Percentiles rank a stretch among this genome's conserved stretches.
phyloP scores from a whole-genome alignment of 441 rosid genomes.

The Aquilaria agallochum region DNA sequence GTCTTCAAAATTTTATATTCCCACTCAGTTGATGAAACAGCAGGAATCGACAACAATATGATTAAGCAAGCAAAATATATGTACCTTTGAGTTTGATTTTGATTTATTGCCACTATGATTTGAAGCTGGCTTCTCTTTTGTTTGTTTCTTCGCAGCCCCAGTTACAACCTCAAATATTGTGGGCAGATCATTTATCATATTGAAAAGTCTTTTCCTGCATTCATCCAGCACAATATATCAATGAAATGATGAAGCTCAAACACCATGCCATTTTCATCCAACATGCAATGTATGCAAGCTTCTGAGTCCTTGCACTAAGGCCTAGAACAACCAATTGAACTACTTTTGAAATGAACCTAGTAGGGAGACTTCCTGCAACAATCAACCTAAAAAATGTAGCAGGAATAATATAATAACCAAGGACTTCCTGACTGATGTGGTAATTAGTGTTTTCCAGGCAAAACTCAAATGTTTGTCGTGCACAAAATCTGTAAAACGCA shows the following conservation, averaged over 20 bases:
- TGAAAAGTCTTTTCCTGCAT: conserved; percentile 63
- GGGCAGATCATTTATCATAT: conserved; percentile 67
- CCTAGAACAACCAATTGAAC: neutral
- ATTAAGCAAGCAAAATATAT: conserved; percentile 3
- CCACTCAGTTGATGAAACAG: neutral
- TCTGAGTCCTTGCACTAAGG: neutral
- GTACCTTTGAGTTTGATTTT: conserved; percentile 54
- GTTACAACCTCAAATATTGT: conserved; percentile 59
- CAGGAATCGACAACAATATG: neutral
- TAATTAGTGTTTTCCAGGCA: too few relatives aligned
- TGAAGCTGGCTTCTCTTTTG: conserved; percentile 41
- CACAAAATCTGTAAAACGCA: too few relatives aligned
- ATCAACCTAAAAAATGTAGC: too few relatives aligned
- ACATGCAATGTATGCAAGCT: neutral
- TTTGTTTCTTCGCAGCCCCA: conserved; percentile 43
- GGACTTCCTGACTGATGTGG: too few relatives aligned
- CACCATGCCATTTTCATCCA: neutral
- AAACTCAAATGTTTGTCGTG: neutral
- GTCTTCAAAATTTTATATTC: too few relatives aligned
- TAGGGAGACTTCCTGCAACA: too few relatives aligned
- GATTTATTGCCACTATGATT: conserved; percentile 53
- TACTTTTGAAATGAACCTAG: too few relatives aligned
- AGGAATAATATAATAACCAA: too few relatives aligned
- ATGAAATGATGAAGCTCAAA: conserved; percentile 3
- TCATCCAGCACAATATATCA: conserved; percentile 6